Evolutionary conservation across 2,329 filamentous ascomycete species (phyloP).

Genomic region (Sarocladium strictum): DNA sequence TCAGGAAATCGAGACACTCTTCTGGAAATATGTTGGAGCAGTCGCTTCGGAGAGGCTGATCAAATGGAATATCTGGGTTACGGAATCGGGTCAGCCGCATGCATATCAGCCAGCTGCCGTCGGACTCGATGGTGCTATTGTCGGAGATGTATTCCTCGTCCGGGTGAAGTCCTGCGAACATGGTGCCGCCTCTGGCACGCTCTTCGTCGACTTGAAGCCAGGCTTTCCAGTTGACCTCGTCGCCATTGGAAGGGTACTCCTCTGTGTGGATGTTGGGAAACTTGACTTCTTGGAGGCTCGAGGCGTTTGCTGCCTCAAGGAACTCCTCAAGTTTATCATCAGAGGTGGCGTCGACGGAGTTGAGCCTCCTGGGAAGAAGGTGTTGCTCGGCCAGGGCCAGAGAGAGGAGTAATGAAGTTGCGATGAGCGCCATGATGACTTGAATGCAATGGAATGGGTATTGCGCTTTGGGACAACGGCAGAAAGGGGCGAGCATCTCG

Average conservation of each 20-base stretch:
- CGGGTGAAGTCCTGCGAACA: neutral
- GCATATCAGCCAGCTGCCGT: conserved; percentile 3
- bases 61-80: neutral
- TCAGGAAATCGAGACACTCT: neutral
- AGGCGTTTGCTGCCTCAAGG: neutral
- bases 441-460: too few species aligned
- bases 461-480: too few species aligned
- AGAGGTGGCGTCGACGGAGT: neutral
- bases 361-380: neutral
- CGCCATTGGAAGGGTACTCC: conserved; percentile 1
- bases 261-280: neutral
- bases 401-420: neutral
- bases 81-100: neutral
- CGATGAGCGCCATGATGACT: conserved; percentile 3
- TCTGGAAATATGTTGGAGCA: neutral
- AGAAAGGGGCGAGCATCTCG: too few species aligned
- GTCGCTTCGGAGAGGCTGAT: neutral
- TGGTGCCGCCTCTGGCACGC: neutral
- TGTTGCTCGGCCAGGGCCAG: neutral
- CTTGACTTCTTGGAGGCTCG: neutral
- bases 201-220: conserved; percentile 1
- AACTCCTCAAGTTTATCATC: neutral
- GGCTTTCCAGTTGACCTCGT: neutral
- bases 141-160: conserved; percentile 3
- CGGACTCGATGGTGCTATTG: neutral